Evolutionary conservation across 2,329 filamentous ascomycete species (phyloP), one percentile per base, ranked within the genome.

Genomic region (Arthrobotrys iridis): DNA sequence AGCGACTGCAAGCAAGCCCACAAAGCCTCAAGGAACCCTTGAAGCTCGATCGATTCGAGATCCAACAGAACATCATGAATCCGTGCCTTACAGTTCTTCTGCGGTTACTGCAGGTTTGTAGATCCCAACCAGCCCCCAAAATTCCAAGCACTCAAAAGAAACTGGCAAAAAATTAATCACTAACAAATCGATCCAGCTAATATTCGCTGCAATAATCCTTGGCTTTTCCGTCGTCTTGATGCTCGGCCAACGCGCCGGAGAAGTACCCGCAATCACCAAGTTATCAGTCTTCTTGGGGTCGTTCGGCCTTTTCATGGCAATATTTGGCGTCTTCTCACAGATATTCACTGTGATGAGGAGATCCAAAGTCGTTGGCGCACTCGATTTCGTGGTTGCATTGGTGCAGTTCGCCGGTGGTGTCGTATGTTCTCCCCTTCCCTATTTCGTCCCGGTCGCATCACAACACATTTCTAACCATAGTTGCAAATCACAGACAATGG

Each of bases 381-480:
- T 75, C 2, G 71, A 75, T 46, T 63, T 75, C 11, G 22, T 50
- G 1, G 57, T 59, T 4, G 71, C 63, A 11, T 26, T 75, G 13
- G 20, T 75, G 3, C 55, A 66, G n/a, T 75, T 75, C 43, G 71
- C 71, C 28, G 71, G 71, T 37, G 71, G 71, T 18, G 71, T 45
- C 15, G 71, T 75, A 75, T 20, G 71, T 74, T 52, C 8, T 33
- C 22, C 24, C 33, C 13, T 35, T 11, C 6, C 26, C 11, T 26
- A 57, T 28, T n/a, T 46, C 40, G 35, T 15, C 7, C 6, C n/a
- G n/a, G n/a, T 30, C 15, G 28, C 41, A 33, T 18, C 20, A 50
- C 68, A 73, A 73, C 60, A 62, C 60, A 74, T 57, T 41, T 40
- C 5, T 41, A 33, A 20, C 18, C 24, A 33, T 33, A 33, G 10